A percentile compares a stretch with the other conserved stretches of the same genome.
phyloP scores from a whole-genome alignment of 345 rosid species.

The Capsella bursapastoris region DNA sequence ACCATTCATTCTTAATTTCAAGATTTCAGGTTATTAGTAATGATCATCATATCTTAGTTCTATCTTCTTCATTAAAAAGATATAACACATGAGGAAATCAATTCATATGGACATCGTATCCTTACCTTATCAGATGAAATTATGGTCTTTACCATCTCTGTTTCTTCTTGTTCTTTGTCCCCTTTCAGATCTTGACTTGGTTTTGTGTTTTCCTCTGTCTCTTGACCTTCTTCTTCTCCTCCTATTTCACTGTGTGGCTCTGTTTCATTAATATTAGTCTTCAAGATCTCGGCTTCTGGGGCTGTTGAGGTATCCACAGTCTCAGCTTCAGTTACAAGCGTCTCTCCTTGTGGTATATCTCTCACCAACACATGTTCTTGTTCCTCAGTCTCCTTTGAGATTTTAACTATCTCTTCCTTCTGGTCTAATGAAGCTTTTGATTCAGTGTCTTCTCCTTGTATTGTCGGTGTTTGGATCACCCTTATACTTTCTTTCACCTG shows the following conservation, averaged over 20 bases:
- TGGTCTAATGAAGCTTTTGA: no score
- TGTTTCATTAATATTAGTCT: constrained; percentile 8
- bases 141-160: constrained; percentile 39
- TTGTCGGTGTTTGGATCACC: background rate
- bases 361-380: constrained; percentile 32
- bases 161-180: background rate
- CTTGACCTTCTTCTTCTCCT: background rate
- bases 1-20: constrained; percentile 6
- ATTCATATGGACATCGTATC: background rate
- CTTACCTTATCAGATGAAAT: constrained; percentile 53
- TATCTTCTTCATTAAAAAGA: background rate
- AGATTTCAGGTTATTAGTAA: background rate
- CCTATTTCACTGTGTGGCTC: background rate
- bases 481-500: constrained; percentile 2
- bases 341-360: constrained; percentile 32
- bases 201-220: constrained; percentile 6
- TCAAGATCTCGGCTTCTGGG: constrained; percentile 14
- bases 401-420: background rate
- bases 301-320: background rate
- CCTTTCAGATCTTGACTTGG: constrained; percentile 17
- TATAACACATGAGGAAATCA: background rate
- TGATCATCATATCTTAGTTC: background rate
- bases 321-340: constrained; percentile 20
- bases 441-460: no score
- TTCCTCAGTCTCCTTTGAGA: background rate